These are phyloP conservation scores for Sordariomycetes sp. DNA, from an alignment of 2,329 filamentous ascomycete genomes.

Conservation along the genomic window DNA sequence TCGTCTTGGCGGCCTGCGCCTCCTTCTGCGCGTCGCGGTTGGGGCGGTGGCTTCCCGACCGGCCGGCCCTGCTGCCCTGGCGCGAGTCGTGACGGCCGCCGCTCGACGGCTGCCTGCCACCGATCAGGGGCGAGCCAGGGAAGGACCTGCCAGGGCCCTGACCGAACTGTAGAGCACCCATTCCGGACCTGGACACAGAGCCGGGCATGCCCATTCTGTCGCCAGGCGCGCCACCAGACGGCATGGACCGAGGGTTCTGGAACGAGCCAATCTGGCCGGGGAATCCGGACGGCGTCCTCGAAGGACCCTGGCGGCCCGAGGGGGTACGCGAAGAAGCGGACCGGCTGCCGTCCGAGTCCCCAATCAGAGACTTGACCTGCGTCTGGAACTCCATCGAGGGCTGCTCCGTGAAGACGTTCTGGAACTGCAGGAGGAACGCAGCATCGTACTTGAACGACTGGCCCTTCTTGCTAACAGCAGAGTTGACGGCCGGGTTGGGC, in stretches of 20 bases:
- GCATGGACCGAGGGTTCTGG: not conserved
- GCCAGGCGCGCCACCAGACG: not conserved
- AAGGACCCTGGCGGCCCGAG: slow-evolving; percentile 30
- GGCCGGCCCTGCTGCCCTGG: slow-evolving; percentile 46
- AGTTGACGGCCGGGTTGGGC: slow-evolving; percentile 84
- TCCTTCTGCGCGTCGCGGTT: slow-evolving; percentile 44
- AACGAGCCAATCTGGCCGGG: not conserved
- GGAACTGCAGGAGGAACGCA: slow-evolving; percentile 91
- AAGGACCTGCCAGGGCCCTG: slow-evolving; percentile 36
- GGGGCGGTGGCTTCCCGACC: slow-evolving; percentile 49
- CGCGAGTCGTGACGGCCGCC: slow-evolving; percentile 54
- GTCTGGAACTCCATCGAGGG: slow-evolving; percentile 87
- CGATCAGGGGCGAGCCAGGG: slow-evolving; percentile 49
- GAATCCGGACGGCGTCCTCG: not conserved
- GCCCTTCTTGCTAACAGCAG: slow-evolving; percentile 63
- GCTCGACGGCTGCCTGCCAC: slow-evolving; percentile 30
- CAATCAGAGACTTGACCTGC: slow-evolving; percentile 77
- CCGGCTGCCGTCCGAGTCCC: slow-evolving; percentile 40
- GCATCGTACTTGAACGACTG: slow-evolving; percentile 90
- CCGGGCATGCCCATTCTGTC: not conserved
- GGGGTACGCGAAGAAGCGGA: slow-evolving; percentile 23
- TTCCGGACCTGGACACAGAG: slow-evolving; percentile 4
- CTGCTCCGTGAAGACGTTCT: slow-evolving; percentile 91
- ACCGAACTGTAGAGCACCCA: slow-evolving; percentile 5
- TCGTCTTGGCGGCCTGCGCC: slow-evolving; percentile 63